Evolutionary conservation across 163 green algal species (phyloP), one percentile per base, ranked within the genome.

Genomic region (Picocystis sp.): DNA sequence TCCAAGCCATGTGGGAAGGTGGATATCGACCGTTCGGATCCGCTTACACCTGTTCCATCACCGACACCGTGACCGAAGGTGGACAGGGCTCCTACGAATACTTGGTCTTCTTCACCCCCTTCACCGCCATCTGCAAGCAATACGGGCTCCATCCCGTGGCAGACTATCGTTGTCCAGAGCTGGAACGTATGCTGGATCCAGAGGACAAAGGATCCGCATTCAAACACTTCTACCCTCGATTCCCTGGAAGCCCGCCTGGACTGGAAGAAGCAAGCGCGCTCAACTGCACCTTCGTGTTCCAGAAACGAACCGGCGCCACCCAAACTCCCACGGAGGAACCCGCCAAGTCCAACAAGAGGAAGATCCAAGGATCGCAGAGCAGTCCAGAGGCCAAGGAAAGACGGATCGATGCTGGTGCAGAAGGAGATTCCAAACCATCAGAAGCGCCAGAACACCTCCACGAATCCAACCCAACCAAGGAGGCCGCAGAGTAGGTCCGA

Each of bases 41-140:
- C 24, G 61, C 67, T 1, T 92, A 86, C 71, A 81, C 64, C 34
- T 90, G 75, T 54, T 73, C 77, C 43, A 89, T 94, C 52, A 73
- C 63, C 13, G 82, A 93, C 75, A 94, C 85, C 0, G 84, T 94
- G 1, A 92, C 84, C 3, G 63, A 77, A 50, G 76, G 71, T 49
- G 57, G 61, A 8, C 53, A 65, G 48, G 82, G 79, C 1, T 84
- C 67, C 1, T 66, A 77, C 11, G 82, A 92, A 65, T 92, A 83
- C 57, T 59, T 90, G 22, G 78, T 89, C 11, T 89, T 82, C 53
- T 56, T 56, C 15, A 79, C 57, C 35, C 67, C 73, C 9, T 65
- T 92, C 44, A 45, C 67, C 25, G 62, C n/a, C 1, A 56, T 85
- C 22, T 80, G 81, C 25, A 53, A 43, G 1, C 25, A 59, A 45